phyloP scores from a whole-genome alignment of 495 filamentous ascomycete genomes.

The Letharia lupina region DNA sequence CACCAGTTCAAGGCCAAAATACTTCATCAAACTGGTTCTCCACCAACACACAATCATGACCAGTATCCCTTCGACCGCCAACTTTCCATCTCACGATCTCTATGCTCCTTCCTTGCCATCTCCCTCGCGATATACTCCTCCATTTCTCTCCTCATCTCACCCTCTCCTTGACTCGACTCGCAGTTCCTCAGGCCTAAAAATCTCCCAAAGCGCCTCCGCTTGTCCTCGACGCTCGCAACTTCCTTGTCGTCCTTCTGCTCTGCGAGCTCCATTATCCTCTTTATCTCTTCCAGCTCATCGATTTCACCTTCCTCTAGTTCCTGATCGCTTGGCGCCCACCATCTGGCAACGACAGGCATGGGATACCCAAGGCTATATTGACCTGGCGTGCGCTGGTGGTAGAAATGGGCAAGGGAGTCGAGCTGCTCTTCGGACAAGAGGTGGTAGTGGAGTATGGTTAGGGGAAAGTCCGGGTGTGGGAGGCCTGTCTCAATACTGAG shows the following conservation, averaged over 20 bases:
- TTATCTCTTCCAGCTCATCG: conserved; percentile 32
- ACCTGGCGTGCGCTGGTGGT: conserved; percentile 60
- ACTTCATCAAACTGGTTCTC: background rate
- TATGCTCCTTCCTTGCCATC: conserved; percentile 28
- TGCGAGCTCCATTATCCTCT: conserved; percentile 13
- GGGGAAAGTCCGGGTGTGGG: conserved; percentile 58
- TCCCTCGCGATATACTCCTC: conserved; percentile 31
- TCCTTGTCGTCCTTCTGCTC: background rate
- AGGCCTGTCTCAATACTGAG: conserved; percentile 44
- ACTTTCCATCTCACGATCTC: conserved; percentile 19
- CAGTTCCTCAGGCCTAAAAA: conserved; percentile 62
- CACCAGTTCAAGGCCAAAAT: background rate
- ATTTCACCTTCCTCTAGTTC: conserved; percentile 12
- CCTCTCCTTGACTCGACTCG: conserved; percentile 39
- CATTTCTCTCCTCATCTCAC: conserved; percentile 29
- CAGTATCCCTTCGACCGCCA: conserved; percentile 21
- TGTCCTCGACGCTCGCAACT: conserved; percentile 44
- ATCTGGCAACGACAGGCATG: conserved; percentile 38
- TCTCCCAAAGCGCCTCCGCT: conserved; percentile 51
- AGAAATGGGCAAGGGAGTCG: conserved; percentile 63
- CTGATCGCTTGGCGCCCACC: conserved; percentile 19
- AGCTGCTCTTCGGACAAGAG: conserved; percentile 63
- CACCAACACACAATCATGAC: background rate
- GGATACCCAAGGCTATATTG: conserved; percentile 55
- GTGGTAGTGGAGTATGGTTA: conserved; percentile 59